Base-by-base conservation (phyloP, 345 rosid species). In the Anastatica hierochuntica region DNA sequence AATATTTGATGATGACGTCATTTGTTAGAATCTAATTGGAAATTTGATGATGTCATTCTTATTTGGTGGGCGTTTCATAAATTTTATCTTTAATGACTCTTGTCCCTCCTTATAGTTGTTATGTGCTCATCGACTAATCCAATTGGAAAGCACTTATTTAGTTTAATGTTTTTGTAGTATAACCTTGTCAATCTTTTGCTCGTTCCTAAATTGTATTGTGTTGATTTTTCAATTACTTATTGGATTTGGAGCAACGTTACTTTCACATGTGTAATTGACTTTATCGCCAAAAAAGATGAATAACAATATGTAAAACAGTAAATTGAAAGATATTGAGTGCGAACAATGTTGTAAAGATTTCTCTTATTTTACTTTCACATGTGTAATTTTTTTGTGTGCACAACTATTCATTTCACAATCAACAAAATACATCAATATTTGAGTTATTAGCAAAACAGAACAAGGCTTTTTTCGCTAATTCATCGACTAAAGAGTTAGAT, bases 31-130 rank as follows among this genome's bases (percentile, higher is more conserved):
- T 9, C 60, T 52, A 60, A 10, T 37, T 59, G 56, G 49, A 66
- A 66, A 46, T 20, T 59, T 43, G 53, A 59, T 42, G 49, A 23
- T 60, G 17, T 34, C 51, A 52, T 43, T 59, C 60, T 8, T 59
- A 26, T 66, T 59, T 53, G 66, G 71, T 66, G 50, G 60, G 71
- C 69, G 51, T 42, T 53, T 18, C 46, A 39, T 34, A 33, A 34
- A 46, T 1, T 10, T 26, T 64, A 56, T 64, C 44, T 64, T 56
- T 47, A 49, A 18, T 49, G 69, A 64, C 43, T 34, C 39, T 49
- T 64, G 69, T 64, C 62, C 58, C 46, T 40, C 10, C n/a, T 54
- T 30, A 6, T 8, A 63, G 52, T 49, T 55, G 34, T 50, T 46
- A 39, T 47, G 49, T 55, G 68, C 62, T 64, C 58, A 56, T 64